Evolutionary conservation across 176 grass and related monocot genomes (phyloP).

Genomic region (Triticum dicoccoides): DNA sequence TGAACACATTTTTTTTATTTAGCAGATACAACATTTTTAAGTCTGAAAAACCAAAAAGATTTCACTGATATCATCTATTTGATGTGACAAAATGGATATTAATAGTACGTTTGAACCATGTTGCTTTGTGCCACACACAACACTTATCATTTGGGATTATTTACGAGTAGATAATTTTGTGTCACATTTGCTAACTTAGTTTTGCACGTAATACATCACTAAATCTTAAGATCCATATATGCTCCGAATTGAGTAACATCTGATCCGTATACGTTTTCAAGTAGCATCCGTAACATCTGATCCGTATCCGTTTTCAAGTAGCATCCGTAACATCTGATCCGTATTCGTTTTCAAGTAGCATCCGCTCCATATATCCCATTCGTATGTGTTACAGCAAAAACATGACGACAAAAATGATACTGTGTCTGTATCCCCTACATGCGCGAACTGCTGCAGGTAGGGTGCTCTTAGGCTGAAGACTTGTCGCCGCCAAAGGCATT

Average conservation of each 20-base stretch:
- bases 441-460: neutral
- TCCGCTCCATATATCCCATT: neutral
- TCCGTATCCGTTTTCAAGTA: neutral
- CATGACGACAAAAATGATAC: neutral
- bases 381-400: neutral
- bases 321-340: no score
- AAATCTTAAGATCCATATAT: neutral
- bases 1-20: no score
- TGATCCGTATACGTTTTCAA: no score
- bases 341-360: neutral
- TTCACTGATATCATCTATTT: no score
- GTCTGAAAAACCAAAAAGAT: no score
- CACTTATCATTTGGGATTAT: no score
- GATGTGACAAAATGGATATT: no score
- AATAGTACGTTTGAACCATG: no score
- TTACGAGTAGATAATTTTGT: no score
- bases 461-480: constrained; percentile 40
- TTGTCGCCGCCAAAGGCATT: constrained; percentile 74
- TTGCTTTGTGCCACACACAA: no score
- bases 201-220: neutral
- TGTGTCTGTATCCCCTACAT: neutral
- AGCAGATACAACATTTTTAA: no score
- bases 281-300: neutral
- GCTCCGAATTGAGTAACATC: neutral
- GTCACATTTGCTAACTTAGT: neutral